Conservation (phyloP, 306 rosid genomes). For the Inga leiocalycina region DNA sequence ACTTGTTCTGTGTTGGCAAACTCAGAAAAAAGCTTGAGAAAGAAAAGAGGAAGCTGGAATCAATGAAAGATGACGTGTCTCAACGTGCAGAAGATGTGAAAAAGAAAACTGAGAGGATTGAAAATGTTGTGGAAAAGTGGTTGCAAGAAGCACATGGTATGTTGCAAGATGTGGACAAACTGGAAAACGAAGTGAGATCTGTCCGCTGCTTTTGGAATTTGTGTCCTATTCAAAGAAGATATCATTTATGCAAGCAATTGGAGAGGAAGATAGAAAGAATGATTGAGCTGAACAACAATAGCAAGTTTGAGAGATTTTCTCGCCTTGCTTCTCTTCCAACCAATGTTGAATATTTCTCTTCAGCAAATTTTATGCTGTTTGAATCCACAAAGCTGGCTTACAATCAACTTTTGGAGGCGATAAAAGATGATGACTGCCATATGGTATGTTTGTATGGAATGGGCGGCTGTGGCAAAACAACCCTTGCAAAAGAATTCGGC, state of each 20-base stretch:
- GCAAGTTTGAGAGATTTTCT: slow-evolving; percentile 10
- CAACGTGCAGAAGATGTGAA: not conserved
- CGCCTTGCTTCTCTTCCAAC: not conserved
- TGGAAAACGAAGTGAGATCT: not conserved
- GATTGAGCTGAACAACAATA: not conserved
- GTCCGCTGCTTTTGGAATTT: not conserved
- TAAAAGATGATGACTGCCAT: not conserved
- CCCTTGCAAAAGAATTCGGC: not conserved
- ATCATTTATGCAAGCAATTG: not conserved
- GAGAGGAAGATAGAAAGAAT: not conserved
- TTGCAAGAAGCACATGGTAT: not conserved
- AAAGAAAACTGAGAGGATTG: not conserved
- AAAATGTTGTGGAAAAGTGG: not conserved
- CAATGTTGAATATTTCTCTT: not conserved
- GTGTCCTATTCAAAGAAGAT: not conserved
- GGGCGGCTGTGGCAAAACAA: slow-evolving; percentile 4
- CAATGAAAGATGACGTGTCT: not conserved
- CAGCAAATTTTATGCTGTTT: not conserved
- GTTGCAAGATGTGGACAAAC: not conserved
- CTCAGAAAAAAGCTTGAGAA: not conserved
- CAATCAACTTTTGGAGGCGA: not conserved
- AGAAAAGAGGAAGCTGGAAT: not conserved
- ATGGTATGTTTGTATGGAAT: not conserved
- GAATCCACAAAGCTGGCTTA: not conserved
- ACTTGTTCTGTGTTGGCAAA: not conserved